Conservation (phyloP, 352 stramenopile species). For the Globisporangium acanthophoron region DNA sequence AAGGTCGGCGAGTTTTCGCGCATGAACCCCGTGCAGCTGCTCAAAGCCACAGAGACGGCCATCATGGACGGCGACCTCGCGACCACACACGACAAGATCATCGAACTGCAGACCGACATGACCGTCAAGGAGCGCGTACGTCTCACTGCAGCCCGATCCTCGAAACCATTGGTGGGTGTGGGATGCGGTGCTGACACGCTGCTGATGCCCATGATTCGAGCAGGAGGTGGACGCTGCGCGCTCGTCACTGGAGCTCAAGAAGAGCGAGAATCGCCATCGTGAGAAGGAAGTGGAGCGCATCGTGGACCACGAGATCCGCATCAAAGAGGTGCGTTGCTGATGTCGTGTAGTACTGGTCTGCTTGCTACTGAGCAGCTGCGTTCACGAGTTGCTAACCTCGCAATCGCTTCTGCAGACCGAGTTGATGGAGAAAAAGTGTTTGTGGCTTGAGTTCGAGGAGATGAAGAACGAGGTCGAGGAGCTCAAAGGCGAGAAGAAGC, state of each 20-base stretch:
- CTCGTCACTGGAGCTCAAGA: slow-evolving; percentile 72
- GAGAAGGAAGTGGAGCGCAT: slow-evolving; percentile 84
- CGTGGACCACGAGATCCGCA: slow-evolving; percentile 70
- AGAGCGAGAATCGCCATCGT: slow-evolving; percentile 75
- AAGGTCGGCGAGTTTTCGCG: slow-evolving; percentile 90
- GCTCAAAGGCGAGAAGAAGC: slow-evolving; percentile 63
- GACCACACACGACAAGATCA: slow-evolving; percentile 68
- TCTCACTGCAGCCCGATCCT: neutral
- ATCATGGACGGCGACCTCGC: slow-evolving; percentile 71
- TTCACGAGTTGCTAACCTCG: neutral
- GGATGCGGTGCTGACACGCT: neutral
- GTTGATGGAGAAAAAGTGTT: slow-evolving; percentile 83
- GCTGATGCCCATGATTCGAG: neutral
- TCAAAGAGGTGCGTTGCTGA: slow-evolving; percentile 47
- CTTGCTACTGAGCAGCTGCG: neutral
- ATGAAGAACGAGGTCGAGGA: slow-evolving; percentile 61
- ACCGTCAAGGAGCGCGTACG: slow-evolving; percentile 58
- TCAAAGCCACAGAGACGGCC: slow-evolving; percentile 75
- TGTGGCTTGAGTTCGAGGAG: slow-evolving; percentile 84
- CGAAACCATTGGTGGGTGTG: neutral
- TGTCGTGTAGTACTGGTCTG: neutral
- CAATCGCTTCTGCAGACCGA: slow-evolving; percentile 32
- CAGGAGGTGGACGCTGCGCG: slow-evolving; percentile 64
- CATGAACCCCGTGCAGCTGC: slow-evolving; percentile 73
- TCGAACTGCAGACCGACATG: slow-evolving; percentile 74